Percentiles rank a stretch among this genome's conserved stretches.
phyloP scores from a whole-genome alignment of 2,329 filamentous ascomycete genomes.

The Purpureocillium lavendulum region DNA sequence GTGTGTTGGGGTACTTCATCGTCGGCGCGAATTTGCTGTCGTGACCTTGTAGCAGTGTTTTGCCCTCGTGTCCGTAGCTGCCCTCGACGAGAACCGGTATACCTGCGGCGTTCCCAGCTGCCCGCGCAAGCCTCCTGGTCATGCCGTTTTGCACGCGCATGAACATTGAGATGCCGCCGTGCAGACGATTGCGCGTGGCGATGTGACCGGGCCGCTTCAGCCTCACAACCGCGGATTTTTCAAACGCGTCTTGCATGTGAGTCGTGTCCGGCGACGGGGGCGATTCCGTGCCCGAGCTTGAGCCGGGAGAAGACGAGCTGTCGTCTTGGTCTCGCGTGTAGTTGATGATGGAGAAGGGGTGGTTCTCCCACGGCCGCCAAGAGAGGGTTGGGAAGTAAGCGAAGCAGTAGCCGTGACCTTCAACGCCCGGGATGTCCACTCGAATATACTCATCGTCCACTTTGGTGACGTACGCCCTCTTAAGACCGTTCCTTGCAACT shows the following conservation, averaged over 20 bases:
- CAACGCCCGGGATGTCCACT: slow-evolving; percentile 17
- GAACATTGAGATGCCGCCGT: slow-evolving; percentile 18
- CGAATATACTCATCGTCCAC: slow-evolving; percentile 21
- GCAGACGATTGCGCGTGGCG: not conserved
- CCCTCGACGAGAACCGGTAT: slow-evolving; percentile 19
- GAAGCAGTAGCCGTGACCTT: slow-evolving; percentile 19
- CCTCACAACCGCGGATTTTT: not conserved
- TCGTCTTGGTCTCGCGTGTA: slow-evolving; percentile 4
- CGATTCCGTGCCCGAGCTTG: slow-evolving; percentile 9
- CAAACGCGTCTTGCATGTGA: not conserved
- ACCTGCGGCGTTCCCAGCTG: slow-evolving; percentile 6
- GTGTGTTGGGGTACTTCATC: not conserved
- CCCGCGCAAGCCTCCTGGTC: slow-evolving; percentile 12
- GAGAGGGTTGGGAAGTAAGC: slow-evolving; percentile 20
- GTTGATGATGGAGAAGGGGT: slow-evolving; percentile 21
- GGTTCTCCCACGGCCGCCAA: slow-evolving; percentile 23
- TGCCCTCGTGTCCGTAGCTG: slow-evolving; percentile 18
- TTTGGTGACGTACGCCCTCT: slow-evolving; percentile 16
- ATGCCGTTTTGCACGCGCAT: slow-evolving; percentile 15
- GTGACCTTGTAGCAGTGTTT: slow-evolving; percentile 10
- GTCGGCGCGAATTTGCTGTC: slow-evolving; percentile 11
- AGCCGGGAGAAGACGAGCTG: slow-evolving; percentile 1
- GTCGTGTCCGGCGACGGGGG: not conserved
- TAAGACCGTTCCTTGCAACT: slow-evolving; percentile 10
- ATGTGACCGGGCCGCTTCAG: not conserved